phyloP scores from a whole-genome alignment of 768 basidiomycete species.

The Xerocomus brunneocitrinus region DNA sequence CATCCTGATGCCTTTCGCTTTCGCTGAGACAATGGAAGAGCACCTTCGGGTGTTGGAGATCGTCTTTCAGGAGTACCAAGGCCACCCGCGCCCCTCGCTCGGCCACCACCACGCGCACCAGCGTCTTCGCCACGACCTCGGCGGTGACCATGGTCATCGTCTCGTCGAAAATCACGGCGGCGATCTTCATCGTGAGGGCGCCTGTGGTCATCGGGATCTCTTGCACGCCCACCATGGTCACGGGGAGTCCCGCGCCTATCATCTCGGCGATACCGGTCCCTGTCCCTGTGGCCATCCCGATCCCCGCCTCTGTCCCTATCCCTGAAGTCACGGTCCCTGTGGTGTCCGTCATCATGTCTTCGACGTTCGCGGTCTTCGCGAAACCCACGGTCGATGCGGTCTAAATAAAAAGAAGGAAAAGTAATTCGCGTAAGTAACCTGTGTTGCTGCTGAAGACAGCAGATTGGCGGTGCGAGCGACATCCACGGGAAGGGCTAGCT shows the following conservation, averaged over 20 bases:
- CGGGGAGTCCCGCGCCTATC: slow-evolving; percentile 47
- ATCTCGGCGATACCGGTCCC: slow-evolving; percentile 40
- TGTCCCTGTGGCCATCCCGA: slow-evolving; percentile 29
- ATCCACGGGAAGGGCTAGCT: slow-evolving; percentile 60
- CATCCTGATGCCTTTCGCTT: slow-evolving; percentile 89
- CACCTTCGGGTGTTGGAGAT: slow-evolving; percentile 87
- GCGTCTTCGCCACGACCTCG: slow-evolving; percentile 39
- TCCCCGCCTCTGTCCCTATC: slow-evolving; percentile 39
- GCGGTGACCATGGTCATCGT: slow-evolving; percentile 34
- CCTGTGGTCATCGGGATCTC: slow-evolving; percentile 45
- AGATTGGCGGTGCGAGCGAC: slow-evolving; percentile 38
- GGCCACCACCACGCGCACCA: slow-evolving; percentile 41
- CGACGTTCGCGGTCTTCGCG: slow-evolving; percentile 62
- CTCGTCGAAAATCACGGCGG: slow-evolving; percentile 44
- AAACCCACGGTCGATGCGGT: slow-evolving; percentile 49
- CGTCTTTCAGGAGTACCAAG: slow-evolving; percentile 71
- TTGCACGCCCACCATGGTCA: slow-evolving; percentile 42
- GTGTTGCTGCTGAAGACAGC: slow-evolving; percentile 38
- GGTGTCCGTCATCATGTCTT: slow-evolving; percentile 54
- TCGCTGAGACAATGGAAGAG: slow-evolving; percentile 76
- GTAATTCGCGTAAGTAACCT: slow-evolving; percentile 49
- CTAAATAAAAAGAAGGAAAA: slow-evolving; percentile 46
- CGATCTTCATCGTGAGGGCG: slow-evolving; percentile 48
- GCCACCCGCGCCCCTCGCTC: slow-evolving; percentile 44
- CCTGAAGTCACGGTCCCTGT: slow-evolving; percentile 49